Conservation (phyloP, 495 filamentous ascomycete genomes). For the Evernia prunastri region DNA sequence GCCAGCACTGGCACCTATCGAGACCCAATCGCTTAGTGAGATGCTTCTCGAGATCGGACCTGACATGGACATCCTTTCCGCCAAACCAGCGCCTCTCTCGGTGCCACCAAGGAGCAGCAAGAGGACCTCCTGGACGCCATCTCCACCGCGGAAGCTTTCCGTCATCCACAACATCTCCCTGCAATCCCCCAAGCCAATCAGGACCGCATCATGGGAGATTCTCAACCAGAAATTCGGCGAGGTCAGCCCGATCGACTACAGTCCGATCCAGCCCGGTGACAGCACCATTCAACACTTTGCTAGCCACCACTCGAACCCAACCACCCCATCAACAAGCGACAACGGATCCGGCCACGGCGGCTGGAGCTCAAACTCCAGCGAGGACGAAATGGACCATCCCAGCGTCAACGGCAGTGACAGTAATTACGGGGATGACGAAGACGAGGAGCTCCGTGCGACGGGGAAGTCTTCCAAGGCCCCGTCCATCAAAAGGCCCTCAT, state of each 20-base stretch:
- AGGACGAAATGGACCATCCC: conserved; percentile 27
- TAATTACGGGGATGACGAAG: conserved; percentile 23
- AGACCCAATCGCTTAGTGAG: conserved; percentile 15
- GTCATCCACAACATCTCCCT: conserved; percentile 10
- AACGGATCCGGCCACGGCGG: conserved; percentile 15
- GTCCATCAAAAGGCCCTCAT: background rate
- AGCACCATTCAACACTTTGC: conserved; percentile 8
- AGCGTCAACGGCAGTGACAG: conserved; percentile 25
- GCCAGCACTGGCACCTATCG: conserved; percentile 4
- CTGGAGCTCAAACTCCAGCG: conserved; percentile 26
- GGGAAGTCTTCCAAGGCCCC: conserved; percentile 8
- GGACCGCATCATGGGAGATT: conserved; percentile 21
- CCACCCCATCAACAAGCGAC: conserved; percentile 21
- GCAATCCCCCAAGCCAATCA: conserved; percentile 21
- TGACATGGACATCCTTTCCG: conserved; percentile 15
- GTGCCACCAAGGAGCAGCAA: conserved; percentile 10
- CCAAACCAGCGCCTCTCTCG: conserved; percentile 18
- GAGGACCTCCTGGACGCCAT: conserved; percentile 1
- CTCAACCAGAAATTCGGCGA: conserved; percentile 10
- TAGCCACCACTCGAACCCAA: conserved; percentile 7
- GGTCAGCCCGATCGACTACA: conserved; percentile 15
- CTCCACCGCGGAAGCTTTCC: conserved; percentile 10
- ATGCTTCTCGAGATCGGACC: conserved; percentile 11
- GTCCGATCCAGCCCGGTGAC: conserved; percentile 5
- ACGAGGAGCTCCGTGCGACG: conserved; percentile 9